Evolutionary conservation across 179 eudicot genomes (phyloP).

Genomic region (Patellifolia procumbens): DNA sequence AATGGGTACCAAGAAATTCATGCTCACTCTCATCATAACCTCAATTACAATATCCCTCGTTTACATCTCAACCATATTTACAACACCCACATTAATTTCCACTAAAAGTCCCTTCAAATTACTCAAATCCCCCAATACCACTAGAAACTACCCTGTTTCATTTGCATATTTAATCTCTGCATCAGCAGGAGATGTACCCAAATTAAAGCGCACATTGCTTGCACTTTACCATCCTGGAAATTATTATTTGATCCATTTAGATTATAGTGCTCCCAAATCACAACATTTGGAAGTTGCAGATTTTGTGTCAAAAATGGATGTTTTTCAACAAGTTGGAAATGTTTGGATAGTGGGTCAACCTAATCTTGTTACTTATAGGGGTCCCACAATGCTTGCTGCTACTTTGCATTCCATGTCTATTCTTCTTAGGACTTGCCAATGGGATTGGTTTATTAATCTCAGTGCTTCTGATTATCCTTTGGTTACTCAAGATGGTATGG

Average conservation of each 20-base stretch:
- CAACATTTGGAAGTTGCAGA: slow-evolving; percentile 33
- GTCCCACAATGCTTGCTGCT: slow-evolving; percentile 45
- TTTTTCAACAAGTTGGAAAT: slow-evolving; percentile 39
- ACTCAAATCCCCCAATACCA: slow-evolving; percentile 28
- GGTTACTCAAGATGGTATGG: slow-evolving; percentile 59
- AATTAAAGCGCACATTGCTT: slow-evolving; percentile 55
- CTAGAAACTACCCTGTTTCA: slow-evolving; percentile 52
- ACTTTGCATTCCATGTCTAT: slow-evolving; percentile 45
- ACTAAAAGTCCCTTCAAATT: slow-evolving; percentile 31
- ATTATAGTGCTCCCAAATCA: slow-evolving; percentile 36
- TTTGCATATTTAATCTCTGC: slow-evolving; percentile 94
- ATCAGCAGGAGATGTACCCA: slow-evolving; percentile 57
- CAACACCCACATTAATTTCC: slow-evolving; percentile 31
- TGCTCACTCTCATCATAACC: slow-evolving; percentile 47
- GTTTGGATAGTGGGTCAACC: slow-evolving; percentile 50
- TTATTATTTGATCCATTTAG: slow-evolving; percentile 47
- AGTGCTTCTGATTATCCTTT: slow-evolving; percentile 57
- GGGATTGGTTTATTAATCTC: slow-evolving; percentile 55
- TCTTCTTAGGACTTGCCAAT: slow-evolving; percentile 33
- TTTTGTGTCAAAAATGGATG: slow-evolving; percentile 32
- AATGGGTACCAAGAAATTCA: slow-evolving; percentile 55
- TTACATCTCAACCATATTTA: slow-evolving; percentile 48
- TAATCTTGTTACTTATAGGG: slow-evolving; percentile 46
- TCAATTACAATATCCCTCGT: slow-evolving; percentile 47
- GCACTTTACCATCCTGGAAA: slow-evolving; percentile 53